phyloP scores from a whole-genome alignment of 2,329 filamentous ascomycete genomes.

The Capronia americana region DNA sequence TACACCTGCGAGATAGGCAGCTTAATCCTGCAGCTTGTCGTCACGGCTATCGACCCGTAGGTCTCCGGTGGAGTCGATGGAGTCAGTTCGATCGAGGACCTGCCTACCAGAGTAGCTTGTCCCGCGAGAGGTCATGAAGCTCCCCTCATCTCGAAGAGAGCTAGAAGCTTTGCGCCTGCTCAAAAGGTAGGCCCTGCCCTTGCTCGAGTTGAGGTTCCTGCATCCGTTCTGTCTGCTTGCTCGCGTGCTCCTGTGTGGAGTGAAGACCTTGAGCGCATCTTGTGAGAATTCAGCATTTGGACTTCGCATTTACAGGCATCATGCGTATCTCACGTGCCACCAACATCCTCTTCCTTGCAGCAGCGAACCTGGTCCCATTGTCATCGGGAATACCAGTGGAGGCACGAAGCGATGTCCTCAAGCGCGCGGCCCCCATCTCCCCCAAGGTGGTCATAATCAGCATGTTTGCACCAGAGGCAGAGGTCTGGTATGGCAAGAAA shows the following conservation, averaged over 20 bases:
- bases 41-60: neutral
- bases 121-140: neutral
- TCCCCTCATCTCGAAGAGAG: neutral
- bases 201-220: neutral
- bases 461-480: constrained; percentile 67
- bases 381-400: constrained; percentile 16
- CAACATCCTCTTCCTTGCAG: constrained; percentile 22
- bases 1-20: constrained; percentile 6
- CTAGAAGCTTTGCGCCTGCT: constrained; percentile 7
- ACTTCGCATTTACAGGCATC: neutral
- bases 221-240: constrained; percentile 8
- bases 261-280: neutral
- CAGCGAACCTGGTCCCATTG: constrained; percentile 4
- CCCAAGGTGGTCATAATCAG: constrained; percentile 53
- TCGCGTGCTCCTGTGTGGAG: constrained; percentile 13
- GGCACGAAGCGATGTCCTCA: constrained; percentile 5
- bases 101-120: neutral
- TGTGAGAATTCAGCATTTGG: neutral
- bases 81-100: neutral
- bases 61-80: neutral
- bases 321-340: constrained; percentile 16
- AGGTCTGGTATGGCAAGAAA: constrained; percentile 65
- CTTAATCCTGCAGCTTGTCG: neutral
- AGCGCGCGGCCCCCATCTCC: constrained; percentile 22
- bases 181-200: constrained; percentile 23